Conservation (phyloP, 345 rosid genomes). For the Salix udensis region DNA sequence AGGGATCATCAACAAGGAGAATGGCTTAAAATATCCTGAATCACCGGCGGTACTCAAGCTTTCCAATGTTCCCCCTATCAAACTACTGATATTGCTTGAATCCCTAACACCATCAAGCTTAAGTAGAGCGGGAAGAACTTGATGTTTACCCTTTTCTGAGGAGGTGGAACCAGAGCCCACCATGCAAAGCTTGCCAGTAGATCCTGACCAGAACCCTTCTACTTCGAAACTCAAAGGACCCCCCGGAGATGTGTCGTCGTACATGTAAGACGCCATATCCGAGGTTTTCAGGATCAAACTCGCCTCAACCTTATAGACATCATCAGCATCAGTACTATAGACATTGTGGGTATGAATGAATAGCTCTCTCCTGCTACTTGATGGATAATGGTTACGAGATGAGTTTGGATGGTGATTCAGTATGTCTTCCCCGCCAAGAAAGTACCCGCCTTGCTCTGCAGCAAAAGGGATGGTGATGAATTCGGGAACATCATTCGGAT, state of each 20-base stretch:
- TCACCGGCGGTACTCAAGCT: constrained; percentile 20
- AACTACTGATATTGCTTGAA: constrained; percentile 18
- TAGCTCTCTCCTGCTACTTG: background rate
- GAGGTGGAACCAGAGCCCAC: constrained; percentile 23
- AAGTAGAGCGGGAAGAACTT: constrained; percentile 19
- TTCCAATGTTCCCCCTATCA: constrained; percentile 21
- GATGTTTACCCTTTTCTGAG: constrained; percentile 12
- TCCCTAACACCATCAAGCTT: constrained; percentile 18
- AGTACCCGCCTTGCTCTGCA: constrained; percentile 25
- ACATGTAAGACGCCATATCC: background rate
- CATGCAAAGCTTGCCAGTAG: constrained; percentile 35
- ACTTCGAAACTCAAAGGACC: constrained; percentile 21
- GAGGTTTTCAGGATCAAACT: constrained; percentile 11
- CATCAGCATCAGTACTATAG: constrained; percentile 7
- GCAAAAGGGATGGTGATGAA: constrained; percentile 20
- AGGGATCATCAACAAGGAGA: constrained; percentile 32
- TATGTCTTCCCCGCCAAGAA: constrained; percentile 23
- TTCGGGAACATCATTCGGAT: constrained; percentile 9
- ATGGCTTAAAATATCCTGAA: constrained; percentile 13
- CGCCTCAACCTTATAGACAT: constrained; percentile 26
- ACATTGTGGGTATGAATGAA: constrained; percentile 17
- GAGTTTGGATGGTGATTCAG: background rate
- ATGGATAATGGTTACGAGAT: background rate
- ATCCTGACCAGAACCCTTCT: constrained; percentile 34
- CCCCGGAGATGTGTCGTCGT: background rate